These are phyloP conservation scores for Solanum pennellii DNA, from an alignment of 257 asterid species.

Conservation along the genomic window DNA sequence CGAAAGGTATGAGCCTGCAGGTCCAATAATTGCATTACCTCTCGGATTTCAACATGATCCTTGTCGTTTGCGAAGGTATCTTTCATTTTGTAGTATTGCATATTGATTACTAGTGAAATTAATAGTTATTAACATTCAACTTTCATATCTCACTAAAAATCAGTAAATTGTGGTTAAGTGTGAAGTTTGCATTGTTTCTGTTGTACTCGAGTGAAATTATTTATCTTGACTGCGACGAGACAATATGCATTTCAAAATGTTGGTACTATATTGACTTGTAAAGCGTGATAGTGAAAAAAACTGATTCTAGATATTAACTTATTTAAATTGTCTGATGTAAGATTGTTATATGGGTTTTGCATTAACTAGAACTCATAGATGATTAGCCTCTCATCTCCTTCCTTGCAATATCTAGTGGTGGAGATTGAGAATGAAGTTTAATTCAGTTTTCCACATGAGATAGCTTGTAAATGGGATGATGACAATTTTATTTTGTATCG, in stretches of 20 bases:
- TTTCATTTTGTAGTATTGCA: neutral
- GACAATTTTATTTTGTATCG: no score
- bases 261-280: neutral
- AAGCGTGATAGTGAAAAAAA: neutral
- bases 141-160: neutral
- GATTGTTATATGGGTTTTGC: neutral
- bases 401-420: no score
- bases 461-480: no score
- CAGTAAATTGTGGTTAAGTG: neutral
- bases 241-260: neutral
- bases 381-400: no score
- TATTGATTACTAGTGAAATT: neutral
- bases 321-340: neutral
- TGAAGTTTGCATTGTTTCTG: neutral
- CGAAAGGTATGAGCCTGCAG: constrained; percentile 55
- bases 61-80: constrained; percentile 78
- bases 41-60: constrained; percentile 72
- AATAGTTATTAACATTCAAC: neutral
- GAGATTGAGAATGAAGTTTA: no score
- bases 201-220: neutral
- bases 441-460: no score
- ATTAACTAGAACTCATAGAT: no score
- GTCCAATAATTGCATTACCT: constrained; percentile 76
- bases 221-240: neutral
- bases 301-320: neutral